Evolutionary conservation across 331 rosid genomes (phyloP).

Genomic region (Rhamnella rubrinervis): DNA sequence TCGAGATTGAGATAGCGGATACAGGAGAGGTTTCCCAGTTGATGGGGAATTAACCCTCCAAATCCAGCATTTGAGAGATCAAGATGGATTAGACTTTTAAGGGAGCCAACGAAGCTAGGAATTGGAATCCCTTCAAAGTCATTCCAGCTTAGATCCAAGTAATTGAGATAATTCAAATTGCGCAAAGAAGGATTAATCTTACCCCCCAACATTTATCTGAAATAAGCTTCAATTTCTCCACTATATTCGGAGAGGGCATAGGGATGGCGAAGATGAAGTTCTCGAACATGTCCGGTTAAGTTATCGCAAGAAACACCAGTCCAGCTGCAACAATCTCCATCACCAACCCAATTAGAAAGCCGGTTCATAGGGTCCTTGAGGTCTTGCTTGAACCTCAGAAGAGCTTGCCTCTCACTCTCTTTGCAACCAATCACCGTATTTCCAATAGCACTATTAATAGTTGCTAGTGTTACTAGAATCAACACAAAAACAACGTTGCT

Average conservation of each 20-base stretch:
- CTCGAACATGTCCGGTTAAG: background rate
- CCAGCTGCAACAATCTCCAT: constrained; percentile 30
- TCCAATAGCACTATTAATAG: background rate
- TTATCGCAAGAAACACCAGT: constrained; percentile 21
- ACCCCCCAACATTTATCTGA: background rate
- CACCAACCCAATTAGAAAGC: constrained; percentile 23
- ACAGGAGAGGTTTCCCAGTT: constrained; percentile 18
- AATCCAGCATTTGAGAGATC: background rate
- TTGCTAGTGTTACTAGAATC: too few relatives aligned
- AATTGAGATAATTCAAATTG: constrained; percentile 20
- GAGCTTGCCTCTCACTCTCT: constrained; percentile 21
- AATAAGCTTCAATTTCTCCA: too few relatives aligned
- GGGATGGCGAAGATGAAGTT: background rate
- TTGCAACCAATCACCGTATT: constrained; percentile 4
- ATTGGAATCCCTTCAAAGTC: background rate
- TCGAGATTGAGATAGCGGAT: background rate
- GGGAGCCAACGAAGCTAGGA: constrained; percentile 27
- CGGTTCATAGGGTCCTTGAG: constrained; percentile 19
- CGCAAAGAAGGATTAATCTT: constrained; percentile 25
- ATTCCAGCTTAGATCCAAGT: constrained; percentile 28
- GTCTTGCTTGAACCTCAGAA: constrained; percentile 22
- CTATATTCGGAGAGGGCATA: too few relatives aligned
- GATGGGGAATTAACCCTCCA: constrained; percentile 3
- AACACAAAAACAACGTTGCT: too few relatives aligned
- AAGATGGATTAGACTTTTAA: constrained; percentile 20